Base-by-base conservation (phyloP, 148 eudicot species). In the Spergularia marina region DNA sequence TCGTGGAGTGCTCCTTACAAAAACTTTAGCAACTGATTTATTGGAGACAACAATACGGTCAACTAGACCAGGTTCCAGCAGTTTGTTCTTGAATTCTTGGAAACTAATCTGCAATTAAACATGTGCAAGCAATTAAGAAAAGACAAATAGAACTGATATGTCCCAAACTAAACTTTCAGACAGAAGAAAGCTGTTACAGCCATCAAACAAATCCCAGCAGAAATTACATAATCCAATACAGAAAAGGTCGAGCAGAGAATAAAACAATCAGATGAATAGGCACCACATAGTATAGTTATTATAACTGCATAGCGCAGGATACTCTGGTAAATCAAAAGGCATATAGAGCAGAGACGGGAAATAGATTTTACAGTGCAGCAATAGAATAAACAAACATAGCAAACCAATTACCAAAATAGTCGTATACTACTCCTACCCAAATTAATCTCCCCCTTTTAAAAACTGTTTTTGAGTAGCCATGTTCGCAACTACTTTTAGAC, bases 1-100 rank as follows among this genome's bases (percentile, higher is more conserved):
- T 59, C 81, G 89, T 51, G 89, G 91, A 36, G 90, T 73, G 82
- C 76, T 84, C 72, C 89, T 82, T 40, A 93, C 86, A 73, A 88
- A 93, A 12, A 93, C 94, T 89, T 91, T 93, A 47, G 97, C 98
- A 73, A 93, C 91, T 68, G 92, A 88, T 78, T 87, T 93, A 70
- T 89, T 89, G 18, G 91, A 44, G 60, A 93, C 86, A 51, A 91
- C 94, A 23, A 93, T 85, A 64, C 80, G 98, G 65, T 93, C 98
- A 72, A 93, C 98, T 57, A 91, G 77, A 64, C 98, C 98, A 18
- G 94, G 98, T 82, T 93, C 98, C 71, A 93, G 84, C 70, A 93
- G 90, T 85, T 93, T 93, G 80, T 88, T 91, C 84, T 87, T 91
- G 75, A 93, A 93, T 77, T 93, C 98, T 82, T 93, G 98, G 81